Evolutionary conservation across 768 basidiomycete genomes (phyloP), one percentile per base, ranked within the genome.

Genomic region (Boletus subcaerulescens): DNA sequence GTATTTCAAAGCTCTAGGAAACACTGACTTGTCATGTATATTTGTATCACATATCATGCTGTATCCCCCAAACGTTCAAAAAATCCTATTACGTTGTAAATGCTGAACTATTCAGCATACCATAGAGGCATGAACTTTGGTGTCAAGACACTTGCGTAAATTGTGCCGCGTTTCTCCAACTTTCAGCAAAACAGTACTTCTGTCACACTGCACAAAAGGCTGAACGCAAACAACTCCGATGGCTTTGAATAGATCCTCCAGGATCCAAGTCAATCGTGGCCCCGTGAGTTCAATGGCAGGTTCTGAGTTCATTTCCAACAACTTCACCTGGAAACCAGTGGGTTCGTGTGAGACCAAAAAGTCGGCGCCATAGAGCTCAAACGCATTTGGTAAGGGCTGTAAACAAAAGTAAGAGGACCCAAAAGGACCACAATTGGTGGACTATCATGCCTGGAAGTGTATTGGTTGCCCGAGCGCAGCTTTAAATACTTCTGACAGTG

Each of bases 281-380:
- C 95, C 97, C 0, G 95, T 95, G 51, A 96, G 80, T 64, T 94
- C 91, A 55, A 98, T 96, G 42, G 97, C 97, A 2, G 97, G 96
- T 59, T 95, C 94, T 7, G 96, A 86, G 66, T 99, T 99, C 64
- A 96, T 78, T 71, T 98, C 97, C 31, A 98, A 77, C 2, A 98
- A 75, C 52, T 87, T 85, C 15, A 92, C 85, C 57, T 82, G 78
- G 52, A 84, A 80, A 9, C 68, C 64, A 7, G 50, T 45, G 51
- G 59, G 59, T 46, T 57, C 62, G 64, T 81, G 80, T 49, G 78
- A 79, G 54, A 98, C 80, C 14, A 98, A 76, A 55, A 99, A 89
- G 69, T 99, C 97, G n/a, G 90, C 80, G 0, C 97, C 97, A 64
- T 87, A 98, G 15, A 98, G 80, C 68, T 98, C 96, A 65, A 98